A percentile compares a stretch with the other conserved stretches of the same genome.
Conservation (phyloP, 805 yeast species). For the Ogataea minuta region DNA sequence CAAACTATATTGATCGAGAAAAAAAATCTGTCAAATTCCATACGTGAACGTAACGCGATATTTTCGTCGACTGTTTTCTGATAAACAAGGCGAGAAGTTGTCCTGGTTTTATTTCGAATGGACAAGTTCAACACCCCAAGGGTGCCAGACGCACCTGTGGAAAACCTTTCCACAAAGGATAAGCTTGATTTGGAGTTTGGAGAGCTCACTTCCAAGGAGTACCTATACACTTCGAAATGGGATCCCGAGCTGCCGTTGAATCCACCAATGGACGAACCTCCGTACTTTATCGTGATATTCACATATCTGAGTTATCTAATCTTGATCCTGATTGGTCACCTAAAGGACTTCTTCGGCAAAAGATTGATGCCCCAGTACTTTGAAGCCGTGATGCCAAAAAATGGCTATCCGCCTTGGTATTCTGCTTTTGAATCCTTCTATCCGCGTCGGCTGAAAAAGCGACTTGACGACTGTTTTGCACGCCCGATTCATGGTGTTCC, state of each 20-base stretch:
- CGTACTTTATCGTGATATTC: constrained; percentile 70
- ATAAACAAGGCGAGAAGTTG: constrained; percentile 11
- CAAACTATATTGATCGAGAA: background rate
- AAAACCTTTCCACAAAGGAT: constrained; percentile 28
- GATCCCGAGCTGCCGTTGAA: constrained; percentile 57
- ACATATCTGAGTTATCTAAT: constrained; percentile 86
- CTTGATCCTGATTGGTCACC: constrained; percentile 83
- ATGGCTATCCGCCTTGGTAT: constrained; percentile 96
- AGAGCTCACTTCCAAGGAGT: constrained; percentile 57
- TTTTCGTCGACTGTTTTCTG: constrained; percentile 6
- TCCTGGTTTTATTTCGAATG: constrained; percentile 1
- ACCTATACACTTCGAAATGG: constrained; percentile 60
- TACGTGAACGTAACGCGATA: constrained; percentile 1
- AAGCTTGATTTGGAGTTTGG: constrained; percentile 74
- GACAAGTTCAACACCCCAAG: constrained; percentile 11
- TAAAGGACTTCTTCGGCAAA: constrained; percentile 85
- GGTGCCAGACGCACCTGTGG: constrained; percentile 37
- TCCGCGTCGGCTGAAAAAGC: constrained; percentile 83
- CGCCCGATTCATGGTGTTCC: constrained; percentile 98
- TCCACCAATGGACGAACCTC: constrained; percentile 78
- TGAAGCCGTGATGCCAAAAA: constrained; percentile 63
- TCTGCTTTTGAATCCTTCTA: constrained; percentile 92
- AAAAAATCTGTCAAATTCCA: constrained; percentile 4
- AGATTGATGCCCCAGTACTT: constrained; percentile 65
- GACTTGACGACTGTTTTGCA: constrained; percentile 92